phyloP scores from a whole-genome alignment of 2,329 filamentous ascomycete species.

The Grosmannia serpens region DNA sequence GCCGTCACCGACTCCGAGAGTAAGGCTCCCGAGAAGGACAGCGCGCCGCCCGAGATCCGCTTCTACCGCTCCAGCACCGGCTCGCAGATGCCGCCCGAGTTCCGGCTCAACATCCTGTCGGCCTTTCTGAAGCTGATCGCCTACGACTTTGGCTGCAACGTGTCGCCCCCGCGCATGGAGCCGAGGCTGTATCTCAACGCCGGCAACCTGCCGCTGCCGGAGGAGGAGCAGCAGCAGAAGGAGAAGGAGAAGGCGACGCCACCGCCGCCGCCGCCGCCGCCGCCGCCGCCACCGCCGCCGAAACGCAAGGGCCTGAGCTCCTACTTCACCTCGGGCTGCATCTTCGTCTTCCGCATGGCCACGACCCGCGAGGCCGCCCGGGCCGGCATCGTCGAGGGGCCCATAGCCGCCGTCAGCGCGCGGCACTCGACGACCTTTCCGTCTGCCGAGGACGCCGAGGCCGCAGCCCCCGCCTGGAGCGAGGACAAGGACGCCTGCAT shows the following conservation, averaged over 20 bases:
- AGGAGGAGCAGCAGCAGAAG: not conserved
- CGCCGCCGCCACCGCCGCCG: not conserved
- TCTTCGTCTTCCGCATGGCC: conserved; percentile 49
- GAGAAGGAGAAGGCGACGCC: not conserved
- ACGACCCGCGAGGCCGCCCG: conserved; percentile 48
- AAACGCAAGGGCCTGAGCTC: conserved; percentile 23
- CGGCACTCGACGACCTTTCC: conserved; percentile 42
- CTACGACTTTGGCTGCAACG: conserved; percentile 55
- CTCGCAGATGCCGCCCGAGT: conserved; percentile 45
- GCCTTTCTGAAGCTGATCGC: conserved; percentile 53
- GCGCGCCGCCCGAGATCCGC: conserved; percentile 6
- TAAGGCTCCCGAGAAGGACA: conserved; percentile 7
- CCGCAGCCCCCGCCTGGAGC: not conserved
- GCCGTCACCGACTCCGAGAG: conserved; percentile 10
- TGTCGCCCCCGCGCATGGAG: conserved; percentile 43
- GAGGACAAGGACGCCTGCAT: conserved; percentile 40
- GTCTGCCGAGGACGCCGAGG: conserved; percentile 1
- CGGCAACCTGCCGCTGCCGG: not conserved
- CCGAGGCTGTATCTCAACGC: conserved; percentile 43
- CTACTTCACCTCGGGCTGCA: conserved; percentile 47
- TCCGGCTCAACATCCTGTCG: conserved; percentile 42
- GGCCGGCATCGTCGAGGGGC: conserved; percentile 48
- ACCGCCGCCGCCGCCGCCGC: not conserved
- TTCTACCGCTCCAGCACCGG: conserved; percentile 38
- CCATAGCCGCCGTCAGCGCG: conserved; percentile 47